Evolutionary conservation across 192 early-diverging fungal species (phyloP).

Genomic region (Backusella australiensis): DNA sequence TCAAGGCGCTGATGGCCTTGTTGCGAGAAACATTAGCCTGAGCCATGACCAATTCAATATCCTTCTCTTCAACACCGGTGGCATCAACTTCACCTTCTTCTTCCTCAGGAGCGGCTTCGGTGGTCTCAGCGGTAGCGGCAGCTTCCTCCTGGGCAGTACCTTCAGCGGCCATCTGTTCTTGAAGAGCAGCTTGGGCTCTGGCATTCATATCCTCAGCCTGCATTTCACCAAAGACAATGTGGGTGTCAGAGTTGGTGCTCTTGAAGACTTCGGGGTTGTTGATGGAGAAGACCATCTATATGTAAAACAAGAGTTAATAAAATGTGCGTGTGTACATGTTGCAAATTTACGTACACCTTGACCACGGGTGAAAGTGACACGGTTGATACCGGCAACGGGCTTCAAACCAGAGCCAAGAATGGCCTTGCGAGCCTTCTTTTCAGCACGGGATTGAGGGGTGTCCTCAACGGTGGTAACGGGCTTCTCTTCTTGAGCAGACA

Average conservation of each 20-base stretch:
- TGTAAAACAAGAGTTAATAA: neutral
- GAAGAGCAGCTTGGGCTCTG: conserved; percentile 70
- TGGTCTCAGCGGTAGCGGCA: conserved; percentile 47
- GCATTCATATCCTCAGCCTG: conserved; percentile 83
- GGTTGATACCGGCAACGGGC: conserved; percentile 80
- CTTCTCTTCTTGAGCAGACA: conserved; percentile 12
- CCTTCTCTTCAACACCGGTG: conserved; percentile 81
- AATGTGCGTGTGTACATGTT: neutral
- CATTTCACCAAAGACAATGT: conserved; percentile 97
- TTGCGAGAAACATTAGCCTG: conserved; percentile 86
- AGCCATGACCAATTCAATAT: conserved; percentile 92
- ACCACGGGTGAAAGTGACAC: conserved; percentile 87
- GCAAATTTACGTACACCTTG: conserved; percentile 39
- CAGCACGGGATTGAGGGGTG: conserved; percentile 71
- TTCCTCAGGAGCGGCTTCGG: conserved; percentile 38
- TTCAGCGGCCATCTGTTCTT: conserved; percentile 63
- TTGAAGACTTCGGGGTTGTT: conserved; percentile 94
- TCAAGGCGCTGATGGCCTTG: conserved; percentile 92
- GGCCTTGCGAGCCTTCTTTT: conserved; percentile 98
- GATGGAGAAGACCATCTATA: conserved; percentile 76
- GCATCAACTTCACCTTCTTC: conserved; percentile 82
- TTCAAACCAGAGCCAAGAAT: conserved; percentile 89
- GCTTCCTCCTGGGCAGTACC: conserved; percentile 40
- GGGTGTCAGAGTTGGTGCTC: conserved; percentile 84
- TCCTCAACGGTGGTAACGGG: neutral